Percentiles rank a stretch among this genome's conserved stretches.
Conservation (phyloP, 106 monocot species). For the Chionographis japonica region DNA sequence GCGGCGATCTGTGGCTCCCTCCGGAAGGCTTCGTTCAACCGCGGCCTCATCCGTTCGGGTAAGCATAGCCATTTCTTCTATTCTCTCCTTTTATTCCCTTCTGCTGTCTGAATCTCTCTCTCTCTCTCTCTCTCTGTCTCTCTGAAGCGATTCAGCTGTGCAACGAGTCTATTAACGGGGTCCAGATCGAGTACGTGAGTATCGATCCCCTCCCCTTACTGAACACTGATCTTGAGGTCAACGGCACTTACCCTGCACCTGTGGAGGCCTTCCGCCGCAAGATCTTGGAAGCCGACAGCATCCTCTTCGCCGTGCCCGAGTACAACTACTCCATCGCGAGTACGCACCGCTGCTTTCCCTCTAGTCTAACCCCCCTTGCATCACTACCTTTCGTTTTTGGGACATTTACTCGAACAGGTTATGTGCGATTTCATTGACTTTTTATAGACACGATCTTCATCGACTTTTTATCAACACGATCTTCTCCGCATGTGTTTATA, state of each 20-base stretch:
- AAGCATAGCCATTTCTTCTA: not conserved
- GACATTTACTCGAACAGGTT: too few relatives aligned
- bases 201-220: constrained; percentile 38
- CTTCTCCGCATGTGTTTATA: too few relatives aligned
- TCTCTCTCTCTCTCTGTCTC: not conserved
- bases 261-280: constrained; percentile 40
- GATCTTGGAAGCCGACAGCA: constrained; percentile 38
- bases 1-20: constrained; percentile 57
- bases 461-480: too few relatives aligned
- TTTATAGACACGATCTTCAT: too few relatives aligned
- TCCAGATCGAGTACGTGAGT: constrained; percentile 34
- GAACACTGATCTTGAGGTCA: constrained; percentile 54
- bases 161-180: constrained; percentile 26
- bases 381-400: too few relatives aligned
- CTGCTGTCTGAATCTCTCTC: not conserved
- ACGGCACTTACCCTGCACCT: constrained; percentile 25
- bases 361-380: too few relatives aligned
- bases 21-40: constrained; percentile 44
- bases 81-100: not conserved
- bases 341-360: not conserved
- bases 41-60: constrained; percentile 53
- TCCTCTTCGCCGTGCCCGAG: constrained; percentile 57
- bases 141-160: constrained; percentile 35
- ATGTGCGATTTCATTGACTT: too few relatives aligned
- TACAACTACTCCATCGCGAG: constrained; percentile 53